These are phyloP conservation scores for Karstenula rhodostoma DNA, from an alignment of 2,329 filamentous ascomycete genomes.

Conservation along the genomic window DNA sequence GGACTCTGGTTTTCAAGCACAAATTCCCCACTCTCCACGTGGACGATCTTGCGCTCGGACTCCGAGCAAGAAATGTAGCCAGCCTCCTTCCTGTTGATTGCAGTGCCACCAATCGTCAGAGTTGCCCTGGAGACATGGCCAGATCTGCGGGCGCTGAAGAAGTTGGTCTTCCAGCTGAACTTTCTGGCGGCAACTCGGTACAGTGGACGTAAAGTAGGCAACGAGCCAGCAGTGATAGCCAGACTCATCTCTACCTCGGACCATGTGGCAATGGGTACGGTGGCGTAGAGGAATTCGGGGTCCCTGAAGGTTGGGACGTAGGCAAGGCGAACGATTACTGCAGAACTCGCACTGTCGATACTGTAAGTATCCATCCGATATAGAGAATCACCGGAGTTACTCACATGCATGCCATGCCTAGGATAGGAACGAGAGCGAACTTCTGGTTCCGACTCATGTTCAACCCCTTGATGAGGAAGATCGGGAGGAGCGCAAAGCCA, in stretches of 20 bases:
- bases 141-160: neutral
- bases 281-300: constrained; percentile 24
- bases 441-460: constrained; percentile 55
- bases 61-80: neutral
- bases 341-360: constrained; percentile 19
- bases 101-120: neutral
- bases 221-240: constrained; percentile 26
- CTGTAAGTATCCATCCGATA: neutral
- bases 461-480: constrained; percentile 60
- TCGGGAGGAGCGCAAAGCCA: constrained; percentile 27
- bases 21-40: neutral
- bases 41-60: neutral
- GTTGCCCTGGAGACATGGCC: neutral
- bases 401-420: constrained; percentile 22
- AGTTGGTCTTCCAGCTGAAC: neutral
- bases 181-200: constrained; percentile 13
- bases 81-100: neutral
- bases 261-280: constrained; percentile 27
- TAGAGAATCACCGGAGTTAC: neutral
- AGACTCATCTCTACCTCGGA: constrained; percentile 26
- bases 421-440: constrained; percentile 16
- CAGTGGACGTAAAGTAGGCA: constrained; percentile 26
- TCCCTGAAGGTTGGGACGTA: constrained; percentile 23
- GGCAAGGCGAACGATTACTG: constrained; percentile 23
- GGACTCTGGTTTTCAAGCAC: neutral